Conservation (phyloP, 2,329 filamentous ascomycete genomes). For the Fonsecaea pedrosoi region DNA sequence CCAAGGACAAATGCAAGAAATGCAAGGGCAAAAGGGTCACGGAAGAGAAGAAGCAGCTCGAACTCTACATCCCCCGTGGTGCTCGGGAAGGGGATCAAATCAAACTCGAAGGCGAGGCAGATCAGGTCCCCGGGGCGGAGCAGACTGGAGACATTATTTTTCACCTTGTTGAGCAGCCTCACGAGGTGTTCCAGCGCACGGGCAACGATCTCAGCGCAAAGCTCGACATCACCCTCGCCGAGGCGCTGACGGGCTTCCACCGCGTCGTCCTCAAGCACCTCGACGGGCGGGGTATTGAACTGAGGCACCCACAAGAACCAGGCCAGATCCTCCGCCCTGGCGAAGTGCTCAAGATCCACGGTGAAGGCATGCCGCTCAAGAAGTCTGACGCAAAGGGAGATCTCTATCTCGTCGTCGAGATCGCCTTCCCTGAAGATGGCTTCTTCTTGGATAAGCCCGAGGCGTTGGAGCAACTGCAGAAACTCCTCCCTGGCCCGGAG, state of each 20-base stretch:
- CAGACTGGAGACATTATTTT: slow-evolving; percentile 94
- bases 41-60: slow-evolving; percentile 89
- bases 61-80: slow-evolving; percentile 76
- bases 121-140: slow-evolving; percentile 81
- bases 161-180: slow-evolving; percentile 78
- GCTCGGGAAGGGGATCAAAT: slow-evolving; percentile 80
- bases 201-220: slow-evolving; percentile 85
- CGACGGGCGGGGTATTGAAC: slow-evolving; percentile 85
- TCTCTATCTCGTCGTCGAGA: slow-evolving; percentile 82
- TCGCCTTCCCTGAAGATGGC: slow-evolving; percentile 86
- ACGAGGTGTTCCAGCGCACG: slow-evolving; percentile 80
- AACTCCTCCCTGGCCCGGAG: slow-evolving; percentile 73
- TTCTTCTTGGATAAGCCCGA: slow-evolving; percentile 73
- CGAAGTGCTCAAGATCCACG: slow-evolving; percentile 82
- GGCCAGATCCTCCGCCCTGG: slow-evolving; percentile 83
- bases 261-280: slow-evolving; percentile 90
- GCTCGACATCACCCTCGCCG: slow-evolving; percentile 78
- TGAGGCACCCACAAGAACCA: slow-evolving; percentile 75
- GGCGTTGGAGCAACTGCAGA: slow-evolving; percentile 71
- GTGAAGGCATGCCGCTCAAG: slow-evolving; percentile 95
- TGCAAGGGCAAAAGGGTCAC: slow-evolving; percentile 92
- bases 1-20: slow-evolving; percentile 98
- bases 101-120: slow-evolving; percentile 88
- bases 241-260: slow-evolving; percentile 87
- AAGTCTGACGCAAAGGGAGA: slow-evolving; percentile 83